Base-by-base conservation (phyloP, 1,139 yeast genomes). In the Taphrina populina region DNA sequence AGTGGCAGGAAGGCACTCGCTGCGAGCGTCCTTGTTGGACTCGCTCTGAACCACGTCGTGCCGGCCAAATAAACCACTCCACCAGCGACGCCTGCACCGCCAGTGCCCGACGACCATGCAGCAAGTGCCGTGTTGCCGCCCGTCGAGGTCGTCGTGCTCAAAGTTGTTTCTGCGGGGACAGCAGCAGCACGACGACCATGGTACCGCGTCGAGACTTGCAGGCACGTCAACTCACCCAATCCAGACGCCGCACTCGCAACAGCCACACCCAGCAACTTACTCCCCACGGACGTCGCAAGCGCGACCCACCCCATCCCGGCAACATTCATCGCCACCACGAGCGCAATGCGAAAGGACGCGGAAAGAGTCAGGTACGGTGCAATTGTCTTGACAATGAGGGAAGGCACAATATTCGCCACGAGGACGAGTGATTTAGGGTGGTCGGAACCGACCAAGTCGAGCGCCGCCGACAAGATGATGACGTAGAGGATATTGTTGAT, bases 31-130 rank as follows among this genome's bases (percentile, higher is more conserved):
- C 70, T 60, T 19, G 66, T 69, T 0, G 81, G 76, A 3, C 77
- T 67, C 2, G 81, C 54, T 2, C 75, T 69, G 13, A 80, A 53
- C 69, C 81, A 72, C 0, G 85, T 78, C 0, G 88, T 83, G 60
- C 81, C 58, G 0, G 77, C 63, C 69, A 83, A 62, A 62, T 75
- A 82, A 5, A 73, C 65, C 46, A 79, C 80, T 26, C 64, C 63
- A 0, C 97, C 98, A 19, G 80, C 77, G 2, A 90, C 69, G 0
- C 97, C 97, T 0, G 98, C 97, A 10, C 88, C 95, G 0, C 97
- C 97, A 0, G 97, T 92, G 0, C 98, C 98, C 11, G 88, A 79
- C 33, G 95, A 84, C 79, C 94, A 92, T 0, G 95, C 96, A 47
- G 85, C 82, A 45, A 92, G 73, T 2, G 95, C 76, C 17, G 70